Evolutionary conservation across 768 basidiomycete genomes (phyloP).

Genomic region (Polyporus arcularius): DNA sequence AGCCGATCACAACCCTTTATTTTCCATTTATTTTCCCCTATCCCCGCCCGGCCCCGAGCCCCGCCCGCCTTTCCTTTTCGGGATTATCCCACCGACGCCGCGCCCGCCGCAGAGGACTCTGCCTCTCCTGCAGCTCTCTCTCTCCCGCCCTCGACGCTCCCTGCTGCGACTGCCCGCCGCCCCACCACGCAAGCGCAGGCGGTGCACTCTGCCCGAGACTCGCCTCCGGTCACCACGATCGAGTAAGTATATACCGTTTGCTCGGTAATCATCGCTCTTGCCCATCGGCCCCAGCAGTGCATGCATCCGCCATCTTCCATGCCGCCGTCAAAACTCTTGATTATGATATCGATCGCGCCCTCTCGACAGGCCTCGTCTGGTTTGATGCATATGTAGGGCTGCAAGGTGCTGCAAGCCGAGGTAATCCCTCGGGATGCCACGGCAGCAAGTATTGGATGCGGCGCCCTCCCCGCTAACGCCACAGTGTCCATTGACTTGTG

Average conservation of each 20-base stretch:
- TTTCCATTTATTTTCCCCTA: conserved; percentile 6
- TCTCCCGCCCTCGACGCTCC: not conserved
- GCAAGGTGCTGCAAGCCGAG: conserved; percentile 4
- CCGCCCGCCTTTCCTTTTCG: conserved; percentile 11
- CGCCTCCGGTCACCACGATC: conserved; percentile 7
- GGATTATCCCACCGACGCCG: not conserved
- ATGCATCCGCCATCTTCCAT: not conserved
- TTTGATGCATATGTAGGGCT: not conserved
- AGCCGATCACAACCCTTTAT: conserved; percentile 16
- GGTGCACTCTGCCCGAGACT: not conserved
- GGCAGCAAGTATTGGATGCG: conserved; percentile 14
- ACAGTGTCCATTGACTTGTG: conserved; percentile 15
- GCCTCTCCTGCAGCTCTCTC: too few relatives aligned
- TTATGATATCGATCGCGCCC: not conserved
- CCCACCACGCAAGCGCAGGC: not conserved
- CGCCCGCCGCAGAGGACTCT: not conserved
- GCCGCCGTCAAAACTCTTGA: not conserved
- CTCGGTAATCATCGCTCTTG: conserved; percentile 16
- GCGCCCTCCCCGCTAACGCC: conserved; percentile 18
- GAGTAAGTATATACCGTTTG: not conserved
- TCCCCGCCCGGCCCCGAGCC: conserved; percentile 17
- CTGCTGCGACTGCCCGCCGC: not conserved
- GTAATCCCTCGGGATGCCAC: conserved; percentile 16
- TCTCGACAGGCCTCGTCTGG: not conserved
- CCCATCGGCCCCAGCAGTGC: conserved; percentile 2